phyloP scores from a whole-genome alignment of 2,329 filamentous ascomycete genomes.

The Beauveria medogensis region DNA sequence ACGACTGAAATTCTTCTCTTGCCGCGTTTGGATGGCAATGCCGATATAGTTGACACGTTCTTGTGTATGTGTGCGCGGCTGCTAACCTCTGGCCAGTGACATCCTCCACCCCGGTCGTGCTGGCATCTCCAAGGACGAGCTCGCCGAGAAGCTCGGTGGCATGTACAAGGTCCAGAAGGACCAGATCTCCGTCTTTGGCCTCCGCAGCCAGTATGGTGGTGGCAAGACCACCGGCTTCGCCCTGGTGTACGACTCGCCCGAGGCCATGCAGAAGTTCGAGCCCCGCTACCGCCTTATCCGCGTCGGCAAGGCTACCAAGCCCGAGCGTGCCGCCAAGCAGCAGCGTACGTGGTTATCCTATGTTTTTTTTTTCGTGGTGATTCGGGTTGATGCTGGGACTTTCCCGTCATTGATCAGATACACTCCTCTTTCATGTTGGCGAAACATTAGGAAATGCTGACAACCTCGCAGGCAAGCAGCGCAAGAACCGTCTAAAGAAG shows the following conservation, averaged over 20 bases:
- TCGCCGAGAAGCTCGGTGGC: conserved; percentile 86
- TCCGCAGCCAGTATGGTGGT: conserved; percentile 98
- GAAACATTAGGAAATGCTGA: conserved; percentile 14
- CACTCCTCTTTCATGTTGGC: not conserved
- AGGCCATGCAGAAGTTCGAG: conserved; percentile 99
- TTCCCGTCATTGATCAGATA: not conserved
- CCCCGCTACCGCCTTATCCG: conserved; percentile 94
- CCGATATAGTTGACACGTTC: no score
- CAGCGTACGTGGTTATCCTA: conserved; percentile 69
- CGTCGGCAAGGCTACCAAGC: conserved; percentile 85
- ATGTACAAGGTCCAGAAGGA: conserved; percentile 99
- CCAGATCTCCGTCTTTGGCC: conserved; percentile 95
- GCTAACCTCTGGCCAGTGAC: conserved; percentile 57
- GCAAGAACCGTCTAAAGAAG: conserved; percentile 99
- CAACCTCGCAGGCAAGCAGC: conserved; percentile 80
- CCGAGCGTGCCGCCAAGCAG: conserved; percentile 96
- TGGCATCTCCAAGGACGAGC: conserved; percentile 99
- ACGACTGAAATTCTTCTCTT: not conserved
- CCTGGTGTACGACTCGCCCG: conserved; percentile 94
- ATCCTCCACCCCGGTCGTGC: conserved; percentile 97
- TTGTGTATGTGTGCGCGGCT: not conserved
- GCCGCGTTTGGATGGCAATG: not conserved
- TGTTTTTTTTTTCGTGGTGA: not conserved
- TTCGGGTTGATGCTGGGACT: not conserved
- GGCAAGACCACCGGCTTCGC: conserved; percentile 99